Base-by-base conservation (phyloP, 2,329 filamentous ascomycete genomes). In the Sclerotinia trifoliorum region DNA sequence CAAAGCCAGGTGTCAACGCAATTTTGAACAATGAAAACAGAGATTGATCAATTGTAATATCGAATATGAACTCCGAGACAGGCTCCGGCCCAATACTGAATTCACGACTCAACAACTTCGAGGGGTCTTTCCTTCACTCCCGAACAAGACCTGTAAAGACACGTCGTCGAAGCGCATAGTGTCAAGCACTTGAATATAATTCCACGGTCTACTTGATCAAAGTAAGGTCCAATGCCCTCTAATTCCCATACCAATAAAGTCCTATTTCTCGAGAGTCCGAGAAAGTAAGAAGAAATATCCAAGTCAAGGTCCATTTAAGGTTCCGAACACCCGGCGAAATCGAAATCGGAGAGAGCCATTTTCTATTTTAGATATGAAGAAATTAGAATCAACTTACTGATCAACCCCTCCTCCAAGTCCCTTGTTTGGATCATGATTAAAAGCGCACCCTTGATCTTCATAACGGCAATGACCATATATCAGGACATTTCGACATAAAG, bases 381-480 rank as follows among this genome's bases (percentile, higher is more conserved):
- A 67, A 67, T 21, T 55, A 35, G 26, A 58, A 48, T 68, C 67
- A 70, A 82, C 82, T 78, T 81, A 85, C 83, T 79, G 80, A 68
- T 88, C 86, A 76, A 80, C 75, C 75, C 83, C 82, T 69, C 76
- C 75, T 48, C 73, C 71, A 26, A 71, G 81, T 71, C 82, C 81
- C 79, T 89, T 93, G 74, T 87, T 84, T 69, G 88, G 86, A 73
- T 95, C 92, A 80, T 97, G 93, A 77, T 93, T 95, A 81, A 96
- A 97, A 73, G 90, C 88, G 80, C 93, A 97, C 70, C 85, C 93
- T 81, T 92, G 90, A 77, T 96, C 92, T 81, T 96, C 92, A 80
- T 93, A 96, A 72, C 93, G 90, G 79, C 93, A 97, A 80, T 94
- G 91, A 67, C 93, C 93, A 79, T 96, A 97, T 75, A 97, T 96